Base-by-base conservation (phyloP, 306 rosid species). In the Sicyos edulis region DNA sequence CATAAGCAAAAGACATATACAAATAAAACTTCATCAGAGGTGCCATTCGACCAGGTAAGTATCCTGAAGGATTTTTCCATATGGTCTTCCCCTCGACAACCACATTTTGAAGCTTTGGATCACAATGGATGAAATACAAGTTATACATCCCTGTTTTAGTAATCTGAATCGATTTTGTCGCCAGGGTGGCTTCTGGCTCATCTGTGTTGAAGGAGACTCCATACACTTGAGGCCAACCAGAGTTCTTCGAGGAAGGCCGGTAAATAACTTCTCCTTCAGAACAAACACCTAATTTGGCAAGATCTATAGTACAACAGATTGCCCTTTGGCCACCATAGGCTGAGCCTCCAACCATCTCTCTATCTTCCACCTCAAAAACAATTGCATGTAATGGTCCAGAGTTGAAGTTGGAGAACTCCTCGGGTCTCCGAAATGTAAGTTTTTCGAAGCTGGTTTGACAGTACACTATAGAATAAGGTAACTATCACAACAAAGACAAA, bases 261-360 rank as follows among this genome's bases (percentile, higher is more conserved):
- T 85, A 75, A 76, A 93, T 93, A 69, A 91, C 82, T 58, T 81
- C 89, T 19, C 99, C 99, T 87, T 91, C 91, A 40, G 74, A 49
- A 65, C 99, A 93, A 24, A 85, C 95, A 62, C 97, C 97, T 13
- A 90, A 72, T 82, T 93, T 93, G 11, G 97, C 97, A 56, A 93
- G 95, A 86, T 93, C 99, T 29, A 88, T 77, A 0, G 99, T 85
- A 83, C 99, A 93, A 80, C 99, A 91, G 40, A 93, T 91, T 19
- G 99, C 99, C 82, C 99, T 89, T 79, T 93, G 99, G 78, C 99
- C 97, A 12, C 99, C 97, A 78, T 93, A 93, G 3, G 96, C 99
- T 0, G 99, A 91, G 76, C 99, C 99, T 61, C 99, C 97, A 63
- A 93, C 84, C 40, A 82, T 85, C 79, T 91, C 95, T 70, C 99